Base-by-base conservation (phyloP, 2,329 filamentous ascomycete species). In the Scedosporium boydii region DNA sequence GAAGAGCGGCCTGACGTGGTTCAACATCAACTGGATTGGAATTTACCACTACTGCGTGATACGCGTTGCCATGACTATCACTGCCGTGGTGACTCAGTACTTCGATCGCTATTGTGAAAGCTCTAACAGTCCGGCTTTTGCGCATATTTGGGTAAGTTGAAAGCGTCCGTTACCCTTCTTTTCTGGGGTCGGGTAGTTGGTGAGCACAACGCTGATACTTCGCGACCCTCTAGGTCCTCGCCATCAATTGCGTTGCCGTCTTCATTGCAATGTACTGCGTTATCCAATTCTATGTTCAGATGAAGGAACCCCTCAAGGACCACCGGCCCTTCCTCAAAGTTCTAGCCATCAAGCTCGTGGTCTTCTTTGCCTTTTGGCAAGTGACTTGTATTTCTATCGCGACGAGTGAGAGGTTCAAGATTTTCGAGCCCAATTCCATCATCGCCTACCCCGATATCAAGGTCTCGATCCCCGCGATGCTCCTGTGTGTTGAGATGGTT, bases 331-430 rank as follows among this genome's bases (percentile, higher is more conserved):
- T 93, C 67, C 74, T 93, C 66, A 96, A 96, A 74, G 86, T 96
- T 27, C 71, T 91, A 21, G 89, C 90, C 69, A 95, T 96, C 76
- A 96, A 96, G 75, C 81, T 96, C 29, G 91, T 96, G 70, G 91
- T 96, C 69, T 96, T 96, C 78, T 82, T 96, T 67, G 92, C 88
- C 42, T 96, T 96, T 74, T 96, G 91, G 91, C 91, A 96, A 75
- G 80, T 73, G 2, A 76, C 78, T 4, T 74, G 78, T 65, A 81
- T 83, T 65, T 81, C 78, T 4, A 67, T 83, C 42, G 80, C 74
- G 65, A 82, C 80, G 0, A 84, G 84, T 0, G 80, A 81, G 4
- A 46, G n/a, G 16, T 81, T 89, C 4, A 80, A 87, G 16, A 78
- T 95, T 59, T 82, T 82, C 41, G 75, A 86, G 65, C 73, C 88